These are phyloP conservation scores for Arabis hirsuta DNA, from an alignment of 345 rosid species.

Conservation along the genomic window DNA sequence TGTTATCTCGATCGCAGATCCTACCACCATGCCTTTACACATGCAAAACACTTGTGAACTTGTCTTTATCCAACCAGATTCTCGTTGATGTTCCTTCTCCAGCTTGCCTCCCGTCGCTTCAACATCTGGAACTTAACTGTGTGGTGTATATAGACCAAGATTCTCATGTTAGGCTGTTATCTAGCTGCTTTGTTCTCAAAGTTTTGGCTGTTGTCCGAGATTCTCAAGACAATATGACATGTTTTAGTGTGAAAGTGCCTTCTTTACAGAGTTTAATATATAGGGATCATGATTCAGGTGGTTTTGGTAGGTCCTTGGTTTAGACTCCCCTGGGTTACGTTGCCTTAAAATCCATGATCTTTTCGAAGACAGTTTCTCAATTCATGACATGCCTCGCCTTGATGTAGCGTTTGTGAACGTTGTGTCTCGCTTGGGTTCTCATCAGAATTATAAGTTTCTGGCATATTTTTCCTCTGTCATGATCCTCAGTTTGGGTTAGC, in stretches of 20 bases:
- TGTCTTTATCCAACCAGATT: neutral
- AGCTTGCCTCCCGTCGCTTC: neutral
- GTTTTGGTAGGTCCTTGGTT: neutral
- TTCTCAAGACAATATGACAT: neutral
- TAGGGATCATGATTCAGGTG: neutral
- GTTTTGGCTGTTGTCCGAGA: neutral
- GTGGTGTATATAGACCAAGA: slow-evolving; percentile 26
- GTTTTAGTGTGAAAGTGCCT: slow-evolving; percentile 20
- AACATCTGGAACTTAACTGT: neutral
- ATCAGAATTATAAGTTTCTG: neutral
- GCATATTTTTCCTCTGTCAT: slow-evolving; percentile 16
- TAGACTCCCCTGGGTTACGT: slow-evolving; percentile 15
- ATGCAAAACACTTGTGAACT: neutral
- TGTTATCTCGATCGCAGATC: no score
- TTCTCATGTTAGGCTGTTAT: slow-evolving; percentile 22
- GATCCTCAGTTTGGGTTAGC: neutral
- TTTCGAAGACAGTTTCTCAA: neutral
- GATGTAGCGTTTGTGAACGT: neutral
- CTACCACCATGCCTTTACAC: neutral
- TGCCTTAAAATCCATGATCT: neutral
- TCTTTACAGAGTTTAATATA: neutral
- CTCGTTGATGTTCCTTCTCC: neutral
- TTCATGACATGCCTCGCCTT: slow-evolving; percentile 17
- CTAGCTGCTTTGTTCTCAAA: slow-evolving; percentile 15
- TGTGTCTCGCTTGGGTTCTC: neutral